Evolutionary conservation across 768 basidiomycete species (phyloP).

Genomic region (Candolleomyces efflorescens): DNA sequence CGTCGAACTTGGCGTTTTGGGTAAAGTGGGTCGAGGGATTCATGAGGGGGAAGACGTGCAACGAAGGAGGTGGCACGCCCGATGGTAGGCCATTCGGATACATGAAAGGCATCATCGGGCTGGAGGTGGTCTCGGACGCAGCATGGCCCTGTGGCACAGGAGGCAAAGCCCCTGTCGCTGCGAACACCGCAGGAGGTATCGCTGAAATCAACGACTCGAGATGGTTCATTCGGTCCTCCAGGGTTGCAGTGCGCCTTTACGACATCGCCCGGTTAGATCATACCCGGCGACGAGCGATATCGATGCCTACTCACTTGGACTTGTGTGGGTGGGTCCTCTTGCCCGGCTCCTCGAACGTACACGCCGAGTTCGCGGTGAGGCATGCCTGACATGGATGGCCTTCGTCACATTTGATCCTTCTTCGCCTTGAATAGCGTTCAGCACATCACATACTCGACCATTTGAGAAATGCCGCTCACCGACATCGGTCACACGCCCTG

Average conservation of each 20-base stretch:
- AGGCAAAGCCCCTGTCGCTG: constrained; percentile 45
- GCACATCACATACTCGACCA: neutral
- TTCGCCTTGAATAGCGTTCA: constrained; percentile 43
- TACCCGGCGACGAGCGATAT: neutral
- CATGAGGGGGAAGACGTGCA: constrained; percentile 73
- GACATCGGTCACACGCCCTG: constrained; percentile 88
- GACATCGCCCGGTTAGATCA: neutral
- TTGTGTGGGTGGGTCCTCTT: constrained; percentile 85
- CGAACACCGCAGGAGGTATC: constrained; percentile 77
- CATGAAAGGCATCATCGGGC: constrained; percentile 37
- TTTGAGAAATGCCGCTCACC: constrained; percentile 46
- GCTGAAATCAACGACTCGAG: constrained; percentile 82
- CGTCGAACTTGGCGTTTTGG: constrained; percentile 37
- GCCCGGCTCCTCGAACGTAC: constrained; percentile 85
- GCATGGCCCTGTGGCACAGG: constrained; percentile 26
- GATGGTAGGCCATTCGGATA: constrained; percentile 38
- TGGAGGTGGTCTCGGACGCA: constrained; percentile 20
- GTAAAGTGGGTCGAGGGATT: constrained; percentile 80
- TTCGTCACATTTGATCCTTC: constrained; percentile 86
- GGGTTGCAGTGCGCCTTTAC: constrained; percentile 68
- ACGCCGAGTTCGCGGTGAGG: constrained; percentile 74
- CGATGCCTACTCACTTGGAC: constrained; percentile 62
- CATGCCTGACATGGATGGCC: constrained; percentile 88
- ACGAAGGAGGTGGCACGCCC: constrained; percentile 73
- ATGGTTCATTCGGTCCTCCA: constrained; percentile 88